phyloP scores from a whole-genome alignment of 768 basidiomycete genomes.

The Macrocybe gigantea region DNA sequence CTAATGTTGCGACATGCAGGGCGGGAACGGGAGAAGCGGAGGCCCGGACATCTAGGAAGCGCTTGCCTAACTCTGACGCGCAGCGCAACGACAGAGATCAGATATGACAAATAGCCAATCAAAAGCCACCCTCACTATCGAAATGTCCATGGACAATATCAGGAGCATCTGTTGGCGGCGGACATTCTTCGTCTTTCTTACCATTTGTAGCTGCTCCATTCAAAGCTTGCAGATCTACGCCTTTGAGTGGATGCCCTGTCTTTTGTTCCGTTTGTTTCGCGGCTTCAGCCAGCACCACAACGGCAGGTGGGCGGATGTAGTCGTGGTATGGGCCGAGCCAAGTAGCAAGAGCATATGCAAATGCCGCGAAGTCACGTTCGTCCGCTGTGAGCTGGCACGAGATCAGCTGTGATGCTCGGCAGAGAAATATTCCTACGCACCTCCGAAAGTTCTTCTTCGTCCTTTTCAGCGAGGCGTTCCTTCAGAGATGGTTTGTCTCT shows the following conservation, averaged over 20 bases:
- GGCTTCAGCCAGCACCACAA: constrained; percentile 68
- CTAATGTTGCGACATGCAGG: constrained; percentile 69
- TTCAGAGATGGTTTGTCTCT: constrained; percentile 45
- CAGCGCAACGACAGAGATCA: neutral
- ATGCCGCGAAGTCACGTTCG: constrained; percentile 54
- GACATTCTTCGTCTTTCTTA: constrained; percentile 66
- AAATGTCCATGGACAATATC: constrained; percentile 52
- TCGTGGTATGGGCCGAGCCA: constrained; percentile 81
- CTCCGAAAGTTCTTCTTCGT: constrained; percentile 49
- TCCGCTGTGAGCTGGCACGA: constrained; percentile 55
- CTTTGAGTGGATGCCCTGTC: constrained; percentile 62
- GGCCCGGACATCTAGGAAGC: constrained; percentile 40
- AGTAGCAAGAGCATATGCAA: constrained; percentile 53
- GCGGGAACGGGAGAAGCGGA: constrained; percentile 43
- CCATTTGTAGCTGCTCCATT: constrained; percentile 38
- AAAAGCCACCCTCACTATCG: constrained; percentile 36
- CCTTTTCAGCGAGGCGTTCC: constrained; percentile 50
- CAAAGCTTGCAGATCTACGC: constrained; percentile 44
- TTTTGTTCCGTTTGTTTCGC: constrained; percentile 68
- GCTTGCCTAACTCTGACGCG: constrained; percentile 44
- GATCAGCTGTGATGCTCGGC: neutral
- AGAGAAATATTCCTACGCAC: constrained; percentile 21
- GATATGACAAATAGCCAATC: neutral
- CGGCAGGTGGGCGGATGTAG: constrained; percentile 63
- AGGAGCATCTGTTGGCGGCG: constrained; percentile 60